Evolutionary conservation across 192 early-diverging fungal genomes (phyloP).

Genomic region (Entomortierella chlamydospora): DNA sequence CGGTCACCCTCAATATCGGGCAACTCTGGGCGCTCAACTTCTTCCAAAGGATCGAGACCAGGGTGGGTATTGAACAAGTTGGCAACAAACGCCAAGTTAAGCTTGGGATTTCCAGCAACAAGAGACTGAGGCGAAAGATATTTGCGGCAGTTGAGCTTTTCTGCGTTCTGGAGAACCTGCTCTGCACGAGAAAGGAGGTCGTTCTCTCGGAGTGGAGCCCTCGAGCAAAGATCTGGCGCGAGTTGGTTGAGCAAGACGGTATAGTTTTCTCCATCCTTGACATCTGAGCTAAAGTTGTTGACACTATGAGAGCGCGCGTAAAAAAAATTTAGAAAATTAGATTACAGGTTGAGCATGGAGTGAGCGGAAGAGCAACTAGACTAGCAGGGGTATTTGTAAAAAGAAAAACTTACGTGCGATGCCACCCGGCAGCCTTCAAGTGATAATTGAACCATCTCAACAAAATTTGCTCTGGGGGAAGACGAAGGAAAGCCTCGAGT

Average conservation of each 20-base stretch:
- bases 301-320: slow-evolving; percentile 68
- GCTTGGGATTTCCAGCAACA: slow-evolving; percentile 95
- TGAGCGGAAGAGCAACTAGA: slow-evolving; percentile 4
- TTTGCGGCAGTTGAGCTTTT: slow-evolving; percentile 92
- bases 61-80: slow-evolving; percentile 98
- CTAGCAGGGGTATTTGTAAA: not conserved
- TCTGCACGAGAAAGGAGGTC: slow-evolving; percentile 91
- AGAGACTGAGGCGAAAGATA: slow-evolving; percentile 95
- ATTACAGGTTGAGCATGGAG: not conserved
- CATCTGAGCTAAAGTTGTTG: slow-evolving; percentile 91
- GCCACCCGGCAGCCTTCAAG: slow-evolving; percentile 91
- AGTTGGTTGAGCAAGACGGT: slow-evolving; percentile 94
- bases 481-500: slow-evolving; percentile 92
- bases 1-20: slow-evolving; percentile 88
- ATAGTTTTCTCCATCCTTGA: slow-evolving; percentile 97
- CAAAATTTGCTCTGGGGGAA: slow-evolving; percentile 96
- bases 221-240: slow-evolving; percentile 82
- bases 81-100: slow-evolving; percentile 99
- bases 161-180: slow-evolving; percentile 87
- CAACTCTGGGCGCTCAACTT: slow-evolving; percentile 92
- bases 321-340: slow-evolving; percentile 3
- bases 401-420: slow-evolving; percentile 64
- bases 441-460: slow-evolving; percentile 99
- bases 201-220: slow-evolving; percentile 79
- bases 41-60: slow-evolving; percentile 89